Conservation (phyloP, 2,329 filamentous ascomycete species). For the Cladophialophora yegresii region DNA sequence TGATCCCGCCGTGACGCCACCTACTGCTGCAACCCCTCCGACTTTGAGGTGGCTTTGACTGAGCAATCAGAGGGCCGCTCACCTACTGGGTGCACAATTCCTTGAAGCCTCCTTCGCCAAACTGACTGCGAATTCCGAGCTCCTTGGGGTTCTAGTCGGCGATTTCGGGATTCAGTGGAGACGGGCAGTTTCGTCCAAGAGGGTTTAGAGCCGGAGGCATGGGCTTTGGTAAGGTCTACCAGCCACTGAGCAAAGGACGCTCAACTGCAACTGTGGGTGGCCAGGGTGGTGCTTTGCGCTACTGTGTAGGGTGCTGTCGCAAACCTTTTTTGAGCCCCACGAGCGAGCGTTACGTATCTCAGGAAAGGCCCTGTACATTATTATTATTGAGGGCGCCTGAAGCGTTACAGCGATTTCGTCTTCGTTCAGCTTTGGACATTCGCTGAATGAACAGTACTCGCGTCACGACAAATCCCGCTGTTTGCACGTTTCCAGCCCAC, state of each 20-base stretch:
- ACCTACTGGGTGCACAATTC: not conserved
- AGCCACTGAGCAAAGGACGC: slow-evolving; percentile 12
- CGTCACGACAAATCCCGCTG: not conserved
- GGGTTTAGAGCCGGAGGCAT: not conserved
- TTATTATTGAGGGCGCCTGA: not conserved
- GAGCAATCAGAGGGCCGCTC: not conserved
- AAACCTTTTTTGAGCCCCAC: slow-evolving; percentile 10
- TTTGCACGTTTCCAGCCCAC: not conserved
- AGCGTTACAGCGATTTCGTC: not conserved
- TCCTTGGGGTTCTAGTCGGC: slow-evolving; percentile 5
- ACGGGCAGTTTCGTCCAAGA: slow-evolving; percentile 8
- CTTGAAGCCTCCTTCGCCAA: not conserved
- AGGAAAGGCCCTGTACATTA: not conserved
- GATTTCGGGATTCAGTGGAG: slow-evolving; percentile 16
- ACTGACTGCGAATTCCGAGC: not conserved
- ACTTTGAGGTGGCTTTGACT: not conserved
- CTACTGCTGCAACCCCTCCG: not conserved
- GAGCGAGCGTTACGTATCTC: not conserved
- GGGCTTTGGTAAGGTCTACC: slow-evolving; percentile 4
- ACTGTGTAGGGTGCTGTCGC: slow-evolving; percentile 2
- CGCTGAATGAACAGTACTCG: not conserved
- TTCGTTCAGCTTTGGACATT: not conserved
- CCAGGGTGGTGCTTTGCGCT: not conserved
- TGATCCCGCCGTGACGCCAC: not conserved
- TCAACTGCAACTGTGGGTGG: not conserved